Percentiles rank a stretch among this genome's conserved stretches.
Conservation (phyloP, 169 alveolate species). For the Blepharisma undulans region DNA sequence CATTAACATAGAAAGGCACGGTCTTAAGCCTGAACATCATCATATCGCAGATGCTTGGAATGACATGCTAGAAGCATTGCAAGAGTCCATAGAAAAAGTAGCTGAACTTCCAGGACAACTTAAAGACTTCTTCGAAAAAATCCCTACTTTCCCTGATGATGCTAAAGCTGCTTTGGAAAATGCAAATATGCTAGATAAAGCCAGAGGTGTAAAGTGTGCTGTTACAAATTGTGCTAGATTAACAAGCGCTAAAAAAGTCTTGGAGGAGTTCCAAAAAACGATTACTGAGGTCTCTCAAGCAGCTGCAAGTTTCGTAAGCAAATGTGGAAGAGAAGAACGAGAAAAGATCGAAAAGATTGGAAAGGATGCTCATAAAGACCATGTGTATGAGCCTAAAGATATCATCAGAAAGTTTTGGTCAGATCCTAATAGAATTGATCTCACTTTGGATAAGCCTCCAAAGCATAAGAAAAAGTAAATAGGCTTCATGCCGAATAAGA, state of each 20-base stretch:
- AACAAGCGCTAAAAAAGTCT: background rate
- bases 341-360: conserved; percentile 1
- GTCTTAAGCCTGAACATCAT: background rate
- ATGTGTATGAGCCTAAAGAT: background rate
- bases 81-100: background rate
- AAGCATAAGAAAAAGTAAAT: background rate
- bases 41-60: background rate
- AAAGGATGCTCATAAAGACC: background rate
- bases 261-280: background rate
- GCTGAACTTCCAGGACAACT: conserved; percentile 6
- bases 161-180: background rate
- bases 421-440: background rate
- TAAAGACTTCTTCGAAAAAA: background rate
- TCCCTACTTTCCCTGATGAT: background rate
- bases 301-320: background rate
- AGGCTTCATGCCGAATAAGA: background rate
- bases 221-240: background rate
- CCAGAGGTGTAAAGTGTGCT: background rate
- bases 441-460: background rate
- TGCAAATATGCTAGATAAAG: background rate
- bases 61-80: background rate
- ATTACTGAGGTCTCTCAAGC: background rate
- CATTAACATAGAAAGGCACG: background rate
- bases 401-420: background rate
- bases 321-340: background rate